Percentiles rank a stretch among this genome's conserved stretches.
Conservation (phyloP, 2,329 filamentous ascomycete genomes). For the Ophiostoma montium region DNA sequence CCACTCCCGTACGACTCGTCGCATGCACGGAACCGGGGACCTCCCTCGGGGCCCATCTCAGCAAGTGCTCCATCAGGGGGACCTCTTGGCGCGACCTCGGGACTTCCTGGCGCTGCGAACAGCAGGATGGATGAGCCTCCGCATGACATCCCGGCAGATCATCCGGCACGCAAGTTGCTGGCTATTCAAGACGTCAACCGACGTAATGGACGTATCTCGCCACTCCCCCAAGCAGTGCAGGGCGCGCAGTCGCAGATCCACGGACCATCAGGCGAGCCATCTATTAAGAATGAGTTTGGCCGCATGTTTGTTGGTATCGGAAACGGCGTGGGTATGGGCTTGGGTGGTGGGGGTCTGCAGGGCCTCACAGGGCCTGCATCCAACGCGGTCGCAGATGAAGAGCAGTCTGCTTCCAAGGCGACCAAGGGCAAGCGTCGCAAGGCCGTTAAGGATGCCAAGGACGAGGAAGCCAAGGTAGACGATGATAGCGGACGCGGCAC, state of each 20-base stretch:
- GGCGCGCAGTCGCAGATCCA: slow-evolving; percentile 72
- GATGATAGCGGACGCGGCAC: slow-evolving; percentile 48
- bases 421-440: slow-evolving; percentile 50
- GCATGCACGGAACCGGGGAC: neutral
- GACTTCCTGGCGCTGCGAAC: slow-evolving; percentile 18
- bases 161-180: slow-evolving; percentile 54
- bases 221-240: slow-evolving; percentile 84
- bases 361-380: slow-evolving; percentile 31
- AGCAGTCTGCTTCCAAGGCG: slow-evolving; percentile 19
- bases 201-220: slow-evolving; percentile 63
- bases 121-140: slow-evolving; percentile 17
- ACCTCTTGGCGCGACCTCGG: slow-evolving; percentile 21
- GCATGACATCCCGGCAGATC: slow-evolving; percentile 40
- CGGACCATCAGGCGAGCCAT: slow-evolving; percentile 67
- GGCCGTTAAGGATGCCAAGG: slow-evolving; percentile 58
- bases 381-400: slow-evolving; percentile 23
- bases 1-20: neutral
- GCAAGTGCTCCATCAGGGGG: neutral
- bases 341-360: slow-evolving; percentile 31
- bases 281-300: slow-evolving; percentile 89
- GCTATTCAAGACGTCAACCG: slow-evolving; percentile 69
- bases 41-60: neutral
- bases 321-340: slow-evolving; percentile 34
- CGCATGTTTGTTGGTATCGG: slow-evolving; percentile 91
- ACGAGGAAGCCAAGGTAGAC: slow-evolving; percentile 58